Evolutionary conservation across 2,329 filamentous ascomycete species (phyloP).

Genomic region (Neobulgaria alba): DNA sequence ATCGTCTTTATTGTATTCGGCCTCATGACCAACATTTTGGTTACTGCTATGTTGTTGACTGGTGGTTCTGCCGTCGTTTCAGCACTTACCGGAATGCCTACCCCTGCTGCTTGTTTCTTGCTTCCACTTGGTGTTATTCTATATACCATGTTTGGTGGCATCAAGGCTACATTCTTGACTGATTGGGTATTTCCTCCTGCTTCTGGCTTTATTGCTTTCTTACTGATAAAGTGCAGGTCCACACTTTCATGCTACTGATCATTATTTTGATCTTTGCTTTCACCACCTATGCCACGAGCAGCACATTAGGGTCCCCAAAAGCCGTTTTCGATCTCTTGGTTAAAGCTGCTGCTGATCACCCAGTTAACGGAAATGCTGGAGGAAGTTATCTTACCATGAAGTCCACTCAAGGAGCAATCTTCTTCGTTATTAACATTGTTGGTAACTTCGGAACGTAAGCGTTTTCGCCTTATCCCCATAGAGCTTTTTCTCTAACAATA

Average conservation of each 20-base stretch:
- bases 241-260: constrained; percentile 75
- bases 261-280: constrained; percentile 83
- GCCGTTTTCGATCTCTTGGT: constrained; percentile 72
- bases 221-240: constrained; percentile 55
- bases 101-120: constrained; percentile 75
- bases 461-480: constrained; percentile 2
- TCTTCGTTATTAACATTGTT: constrained; percentile 86
- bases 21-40: constrained; percentile 75
- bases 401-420: constrained; percentile 71
- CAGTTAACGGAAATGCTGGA: constrained; percentile 68
- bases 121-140: constrained; percentile 72
- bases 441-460: constrained; percentile 62
- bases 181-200: constrained; percentile 20
- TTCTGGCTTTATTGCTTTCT: too few species aligned
- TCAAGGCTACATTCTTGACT: constrained; percentile 82
- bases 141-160: constrained; percentile 70
- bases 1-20: constrained; percentile 75
- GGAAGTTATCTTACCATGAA: constrained; percentile 85
- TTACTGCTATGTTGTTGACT: constrained; percentile 82
- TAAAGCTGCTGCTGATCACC: constrained; percentile 58
- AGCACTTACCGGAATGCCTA: constrained; percentile 64
- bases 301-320: constrained; percentile 62
- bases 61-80: constrained; percentile 70
- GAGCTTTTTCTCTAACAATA: neutral
- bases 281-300: constrained; percentile 68